phyloP scores from a whole-genome alignment of 2,329 filamentous ascomycete species.

The Penicillium sp. region DNA sequence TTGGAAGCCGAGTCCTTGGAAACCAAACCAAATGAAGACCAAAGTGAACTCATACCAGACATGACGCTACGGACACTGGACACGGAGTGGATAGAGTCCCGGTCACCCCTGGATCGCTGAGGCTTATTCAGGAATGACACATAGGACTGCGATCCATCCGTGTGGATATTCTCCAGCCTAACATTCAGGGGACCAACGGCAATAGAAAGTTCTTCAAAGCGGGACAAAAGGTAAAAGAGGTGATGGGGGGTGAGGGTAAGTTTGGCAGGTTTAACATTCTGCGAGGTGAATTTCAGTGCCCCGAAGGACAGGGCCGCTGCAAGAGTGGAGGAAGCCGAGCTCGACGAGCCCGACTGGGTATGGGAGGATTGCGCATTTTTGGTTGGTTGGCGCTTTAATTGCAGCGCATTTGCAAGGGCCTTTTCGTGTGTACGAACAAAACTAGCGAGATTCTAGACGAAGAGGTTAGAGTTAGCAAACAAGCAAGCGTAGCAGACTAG shows the following conservation, averaged over 20 bases:
- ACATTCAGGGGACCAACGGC: slow-evolving; percentile 93
- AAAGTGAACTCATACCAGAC: slow-evolving; percentile 89
- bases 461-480: too few relatives aligned
- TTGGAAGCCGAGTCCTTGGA: slow-evolving; percentile 71
- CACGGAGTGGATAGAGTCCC: slow-evolving; percentile 85
- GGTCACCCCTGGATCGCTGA: slow-evolving; percentile 73
- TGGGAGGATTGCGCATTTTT: slow-evolving; percentile 62
- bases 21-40: slow-evolving; percentile 77
- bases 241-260: slow-evolving; percentile 90
- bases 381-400: slow-evolving; percentile 63
- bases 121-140: slow-evolving; percentile 86
- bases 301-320: slow-evolving; percentile 81
- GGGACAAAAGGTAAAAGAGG: slow-evolving; percentile 88
- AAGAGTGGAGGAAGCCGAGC: slow-evolving; percentile 62
- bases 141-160: slow-evolving; percentile 76
- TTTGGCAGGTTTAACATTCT: slow-evolving; percentile 78
- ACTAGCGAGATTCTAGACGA: slow-evolving; percentile 88
- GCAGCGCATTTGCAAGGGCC: slow-evolving; percentile 87
- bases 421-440: slow-evolving; percentile 97
- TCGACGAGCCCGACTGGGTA: slow-evolving; percentile 47
- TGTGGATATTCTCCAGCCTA: slow-evolving; percentile 85
- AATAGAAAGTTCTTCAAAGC: slow-evolving; percentile 86
- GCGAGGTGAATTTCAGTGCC: slow-evolving; percentile 72
- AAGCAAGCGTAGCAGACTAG: slow-evolving; percentile 1
- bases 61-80: slow-evolving; percentile 95